phyloP scores from a whole-genome alignment of 177 flowering plant genomes.

The Vitis hybrid region DNA sequence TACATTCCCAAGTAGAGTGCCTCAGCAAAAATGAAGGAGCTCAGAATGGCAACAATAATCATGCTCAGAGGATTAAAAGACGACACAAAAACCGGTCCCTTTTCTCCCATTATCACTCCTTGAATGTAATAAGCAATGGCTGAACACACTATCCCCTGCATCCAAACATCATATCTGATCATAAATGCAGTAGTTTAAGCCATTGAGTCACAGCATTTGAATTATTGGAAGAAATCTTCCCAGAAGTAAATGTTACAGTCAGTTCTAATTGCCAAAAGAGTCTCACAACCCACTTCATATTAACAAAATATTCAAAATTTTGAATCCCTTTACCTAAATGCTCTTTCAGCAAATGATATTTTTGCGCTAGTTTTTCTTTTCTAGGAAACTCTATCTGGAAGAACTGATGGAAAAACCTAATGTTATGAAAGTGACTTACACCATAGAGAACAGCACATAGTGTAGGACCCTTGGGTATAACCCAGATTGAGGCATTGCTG shows the following conservation, averaged over 20 bases:
- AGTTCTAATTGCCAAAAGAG: no score
- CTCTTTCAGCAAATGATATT: no score
- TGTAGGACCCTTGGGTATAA: slow-evolving; percentile 31
- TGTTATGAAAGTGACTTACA: slow-evolving; percentile 28
- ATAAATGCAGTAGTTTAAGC: background rate
- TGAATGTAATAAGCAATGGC: slow-evolving; percentile 42
- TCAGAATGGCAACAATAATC: slow-evolving; percentile 45
- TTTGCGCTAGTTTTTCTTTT: no score
- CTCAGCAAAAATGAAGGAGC: slow-evolving; percentile 44
- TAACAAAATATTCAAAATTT: no score
- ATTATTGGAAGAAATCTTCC: no score
- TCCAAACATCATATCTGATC: background rate
- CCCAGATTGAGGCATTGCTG: slow-evolving; percentile 40
- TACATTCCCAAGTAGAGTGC: slow-evolving; percentile 44
- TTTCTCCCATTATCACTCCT: slow-evolving; percentile 39
- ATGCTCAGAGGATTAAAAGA: slow-evolving; percentile 50
- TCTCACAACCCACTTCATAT: no score
- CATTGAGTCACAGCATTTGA: no score
- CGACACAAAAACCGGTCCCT: slow-evolving; percentile 60
- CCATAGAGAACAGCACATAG: slow-evolving; percentile 41
- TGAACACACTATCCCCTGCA: slow-evolving; percentile 53
- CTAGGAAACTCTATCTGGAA: no score
- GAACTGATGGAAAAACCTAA: no score
- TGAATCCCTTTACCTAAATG: no score
- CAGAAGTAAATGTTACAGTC: no score